Evolutionary conservation across 768 basidiomycete species (phyloP).

Genomic region (Trametes coccinea): DNA sequence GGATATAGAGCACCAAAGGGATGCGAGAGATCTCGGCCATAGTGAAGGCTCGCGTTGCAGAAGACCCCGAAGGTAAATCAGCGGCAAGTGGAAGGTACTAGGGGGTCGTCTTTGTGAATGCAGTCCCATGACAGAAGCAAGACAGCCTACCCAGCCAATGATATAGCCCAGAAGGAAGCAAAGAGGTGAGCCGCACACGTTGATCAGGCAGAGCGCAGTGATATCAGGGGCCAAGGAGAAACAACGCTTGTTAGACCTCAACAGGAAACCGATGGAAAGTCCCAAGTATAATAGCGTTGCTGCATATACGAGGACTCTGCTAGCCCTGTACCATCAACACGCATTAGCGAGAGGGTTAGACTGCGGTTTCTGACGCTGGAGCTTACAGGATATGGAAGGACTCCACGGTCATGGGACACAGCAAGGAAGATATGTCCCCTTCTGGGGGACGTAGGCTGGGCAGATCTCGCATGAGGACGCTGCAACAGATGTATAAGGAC

Average conservation of each 20-base stretch:
- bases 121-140: background rate
- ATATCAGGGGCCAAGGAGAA: background rate
- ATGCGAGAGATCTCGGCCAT: background rate
- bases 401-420: background rate
- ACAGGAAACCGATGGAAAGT: background rate
- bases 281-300: too few relatives aligned
- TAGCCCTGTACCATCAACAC: too few relatives aligned
- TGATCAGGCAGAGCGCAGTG: background rate
- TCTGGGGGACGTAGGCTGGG: background rate
- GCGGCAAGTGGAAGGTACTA: background rate
- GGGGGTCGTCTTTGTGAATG: background rate
- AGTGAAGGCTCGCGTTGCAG: too few relatives aligned
- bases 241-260: background rate
- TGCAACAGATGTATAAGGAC: too few relatives aligned
- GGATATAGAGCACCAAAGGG: constrained; percentile 12
- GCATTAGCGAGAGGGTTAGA: too few relatives aligned
- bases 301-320: background rate
- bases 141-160: background rate
- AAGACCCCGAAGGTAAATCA: background rate
- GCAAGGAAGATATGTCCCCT: background rate
- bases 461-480: too few relatives aligned
- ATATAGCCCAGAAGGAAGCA: background rate
- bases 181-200: background rate
- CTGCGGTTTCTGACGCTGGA: too few relatives aligned
- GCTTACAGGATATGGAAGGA: background rate